Percentiles rank a stretch among this genome's conserved stretches.
phyloP scores from a whole-genome alignment of 2,329 filamentous ascomycete species.

The Penicillium crustosum region DNA sequence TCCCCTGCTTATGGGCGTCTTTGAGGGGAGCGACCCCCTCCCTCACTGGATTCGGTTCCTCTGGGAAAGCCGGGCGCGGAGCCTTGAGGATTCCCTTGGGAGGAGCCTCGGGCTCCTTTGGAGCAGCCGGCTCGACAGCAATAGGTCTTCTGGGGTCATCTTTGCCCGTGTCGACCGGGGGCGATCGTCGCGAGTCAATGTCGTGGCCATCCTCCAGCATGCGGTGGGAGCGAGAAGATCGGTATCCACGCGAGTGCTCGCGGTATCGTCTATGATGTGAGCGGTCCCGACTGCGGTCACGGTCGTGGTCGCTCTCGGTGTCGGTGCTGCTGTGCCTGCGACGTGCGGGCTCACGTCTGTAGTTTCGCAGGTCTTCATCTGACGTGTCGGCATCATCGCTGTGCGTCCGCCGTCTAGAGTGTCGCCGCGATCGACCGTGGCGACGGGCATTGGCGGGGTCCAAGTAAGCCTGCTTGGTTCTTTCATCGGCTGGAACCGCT shows the following conservation, averaged over 20 bases:
- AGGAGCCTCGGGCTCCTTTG: constrained; percentile 61
- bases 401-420: constrained; percentile 23
- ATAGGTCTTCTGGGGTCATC: constrained; percentile 29
- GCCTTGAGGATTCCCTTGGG: constrained; percentile 84
- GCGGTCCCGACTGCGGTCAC: constrained; percentile 13
- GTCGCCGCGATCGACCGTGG: constrained; percentile 28
- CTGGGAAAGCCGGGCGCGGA: constrained; percentile 79
- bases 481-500: constrained; percentile 12
- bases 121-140: constrained; percentile 27
- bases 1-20: constrained; percentile 71
- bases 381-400: constrained; percentile 34
- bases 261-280: constrained; percentile 17
- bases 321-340: constrained; percentile 29
- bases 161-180: constrained; percentile 15
- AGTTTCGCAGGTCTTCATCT: constrained; percentile 36
- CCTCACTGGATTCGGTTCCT: constrained; percentile 76
- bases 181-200: constrained; percentile 22
- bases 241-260: constrained; percentile 23
- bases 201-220: constrained; percentile 18
- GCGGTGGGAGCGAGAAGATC: constrained; percentile 29
- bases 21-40: constrained; percentile 95
- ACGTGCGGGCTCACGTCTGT: constrained; percentile 29
- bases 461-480: constrained; percentile 10
- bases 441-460: constrained; percentile 16
- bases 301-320: constrained; percentile 24